phyloP scores from a whole-genome alignment of 2,329 filamentous ascomycete species.

The Tolypocladium pustulatum region DNA sequence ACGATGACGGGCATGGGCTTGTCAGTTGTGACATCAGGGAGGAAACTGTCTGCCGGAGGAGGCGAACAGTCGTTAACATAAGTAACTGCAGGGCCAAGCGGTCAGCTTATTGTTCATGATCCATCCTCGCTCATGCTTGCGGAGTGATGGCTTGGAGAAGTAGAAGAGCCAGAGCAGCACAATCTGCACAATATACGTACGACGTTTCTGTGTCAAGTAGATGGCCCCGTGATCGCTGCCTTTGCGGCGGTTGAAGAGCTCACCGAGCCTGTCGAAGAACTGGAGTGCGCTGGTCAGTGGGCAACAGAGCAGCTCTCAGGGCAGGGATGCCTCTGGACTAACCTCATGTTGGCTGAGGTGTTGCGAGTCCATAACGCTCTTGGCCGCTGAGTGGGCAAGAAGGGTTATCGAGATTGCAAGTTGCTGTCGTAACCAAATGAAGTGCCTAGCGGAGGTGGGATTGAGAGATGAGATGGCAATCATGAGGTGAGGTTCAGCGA shows the following conservation, averaged over 20 bases:
- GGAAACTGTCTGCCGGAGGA: constrained; percentile 35
- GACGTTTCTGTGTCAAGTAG: constrained; percentile 66
- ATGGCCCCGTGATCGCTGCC: constrained; percentile 63
- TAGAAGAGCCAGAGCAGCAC: neutral
- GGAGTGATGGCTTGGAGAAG: neutral
- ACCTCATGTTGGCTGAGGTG: constrained; percentile 30
- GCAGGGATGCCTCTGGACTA: neutral
- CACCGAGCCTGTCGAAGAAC: constrained; percentile 62
- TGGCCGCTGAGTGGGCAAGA: neutral
- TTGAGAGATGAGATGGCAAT: neutral
- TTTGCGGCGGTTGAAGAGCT: constrained; percentile 58
- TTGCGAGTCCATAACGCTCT: constrained; percentile 12
- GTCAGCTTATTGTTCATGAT: constrained; percentile 3
- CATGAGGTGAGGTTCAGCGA: neutral
- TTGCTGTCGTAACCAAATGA: neutral
- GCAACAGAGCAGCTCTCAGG: neutral
- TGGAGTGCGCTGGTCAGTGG: constrained; percentile 20
- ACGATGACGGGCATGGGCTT: constrained; percentile 64
- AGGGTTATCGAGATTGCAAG: neutral
- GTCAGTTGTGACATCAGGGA: constrained; percentile 49
- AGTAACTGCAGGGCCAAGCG: constrained; percentile 23
- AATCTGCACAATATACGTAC: constrained; percentile 32
- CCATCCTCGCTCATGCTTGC: neutral
- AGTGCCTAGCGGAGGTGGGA: neutral
- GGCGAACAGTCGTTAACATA: constrained; percentile 31